Percentiles rank a stretch among this genome's conserved stretches.
Conservation (phyloP, 164 flowering plant species). For the Chimonanthus praecox region DNA sequence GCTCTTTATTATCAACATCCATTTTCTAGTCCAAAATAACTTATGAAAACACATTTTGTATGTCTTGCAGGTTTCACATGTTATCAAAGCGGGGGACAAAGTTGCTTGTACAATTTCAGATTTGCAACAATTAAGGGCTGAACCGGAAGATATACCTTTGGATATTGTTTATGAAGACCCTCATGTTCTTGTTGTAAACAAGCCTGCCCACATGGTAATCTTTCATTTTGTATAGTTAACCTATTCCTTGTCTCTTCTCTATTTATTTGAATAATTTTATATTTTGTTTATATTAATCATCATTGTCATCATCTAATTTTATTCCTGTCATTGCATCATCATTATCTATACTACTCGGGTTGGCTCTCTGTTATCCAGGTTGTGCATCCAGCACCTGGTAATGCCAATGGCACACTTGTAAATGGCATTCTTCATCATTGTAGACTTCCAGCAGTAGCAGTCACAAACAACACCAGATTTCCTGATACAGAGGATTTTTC, state of each 20-base stretch:
- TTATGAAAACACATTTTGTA: background rate
- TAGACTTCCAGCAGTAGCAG: constrained; percentile 50
- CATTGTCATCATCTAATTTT: background rate
- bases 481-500: constrained; percentile 49
- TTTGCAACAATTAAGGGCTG: constrained; percentile 78
- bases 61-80: constrained; percentile 60
- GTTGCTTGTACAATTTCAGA: constrained; percentile 75
- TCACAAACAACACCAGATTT: constrained; percentile 25
- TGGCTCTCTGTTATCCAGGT: constrained; percentile 42
- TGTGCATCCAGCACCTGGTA: constrained; percentile 99
- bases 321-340: background rate
- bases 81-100: constrained; percentile 63
- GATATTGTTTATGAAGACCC: constrained; percentile 85
- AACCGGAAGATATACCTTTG: constrained; percentile 78
- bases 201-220: constrained; percentile 89
- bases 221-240: background rate
- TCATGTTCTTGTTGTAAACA: constrained; percentile 84
- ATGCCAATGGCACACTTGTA: constrained; percentile 87
- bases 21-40: too few species aligned
- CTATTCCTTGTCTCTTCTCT: too few species aligned
- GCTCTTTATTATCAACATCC: too few species aligned
- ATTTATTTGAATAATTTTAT: too few species aligned
- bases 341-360: background rate
- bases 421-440: constrained; percentile 92
- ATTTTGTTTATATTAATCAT: too few species aligned